Base-by-base conservation (phyloP, 306 rosid species). In the Rosa multiflora region DNA sequence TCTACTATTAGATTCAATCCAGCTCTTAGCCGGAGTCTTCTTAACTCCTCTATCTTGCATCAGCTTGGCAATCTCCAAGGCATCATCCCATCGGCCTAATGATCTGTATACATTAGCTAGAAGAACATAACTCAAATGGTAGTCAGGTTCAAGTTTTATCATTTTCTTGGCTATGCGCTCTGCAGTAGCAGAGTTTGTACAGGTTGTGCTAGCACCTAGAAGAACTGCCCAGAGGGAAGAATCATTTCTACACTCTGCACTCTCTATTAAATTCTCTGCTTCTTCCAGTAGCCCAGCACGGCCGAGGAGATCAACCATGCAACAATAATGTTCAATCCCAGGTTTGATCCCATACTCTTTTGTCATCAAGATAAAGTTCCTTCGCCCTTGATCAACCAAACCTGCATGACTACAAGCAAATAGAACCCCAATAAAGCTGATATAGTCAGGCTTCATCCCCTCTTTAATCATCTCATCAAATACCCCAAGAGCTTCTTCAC, bases 331-430 rank as follows among this genome's bases (percentile, higher is more conserved):
- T 85, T 91, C 99, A 37, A 86, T 82, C 56, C 91, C 85, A 46
- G 94, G 88, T 82, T 86, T 87, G 56, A 91, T 87, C 80, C 89
- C 87, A 79, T 87, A 94, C 32, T 87, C 80, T 53, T 70, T 29
- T 5, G 73, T 83, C 97, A 94, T 92, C 76, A 62, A 83, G 48
- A 75, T 75, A 74, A 94, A 94, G 72, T 80, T 80, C 63, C 75
- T 82, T 77, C 86, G 84, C 70, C 97, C 99, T 53, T 91, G 87
- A 84, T 91, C 94, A 79, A 94, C 89, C 83, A 94, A 85, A 67
- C 99, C 97, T 0, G 93, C 78, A 81, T 94, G 99, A 78, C 99
- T 89, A 84, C 97, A 94, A 70, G 99, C 97, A 81, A 92, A 94
- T 51, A 94, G 88, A 58, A 91, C 91, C 67, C 87, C 87, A 62